Evolutionary conservation across 495 filamentous ascomycete genomes (phyloP), one percentile per base, ranked within the genome.

Genomic region (Penicillium ochrochloron): DNA sequence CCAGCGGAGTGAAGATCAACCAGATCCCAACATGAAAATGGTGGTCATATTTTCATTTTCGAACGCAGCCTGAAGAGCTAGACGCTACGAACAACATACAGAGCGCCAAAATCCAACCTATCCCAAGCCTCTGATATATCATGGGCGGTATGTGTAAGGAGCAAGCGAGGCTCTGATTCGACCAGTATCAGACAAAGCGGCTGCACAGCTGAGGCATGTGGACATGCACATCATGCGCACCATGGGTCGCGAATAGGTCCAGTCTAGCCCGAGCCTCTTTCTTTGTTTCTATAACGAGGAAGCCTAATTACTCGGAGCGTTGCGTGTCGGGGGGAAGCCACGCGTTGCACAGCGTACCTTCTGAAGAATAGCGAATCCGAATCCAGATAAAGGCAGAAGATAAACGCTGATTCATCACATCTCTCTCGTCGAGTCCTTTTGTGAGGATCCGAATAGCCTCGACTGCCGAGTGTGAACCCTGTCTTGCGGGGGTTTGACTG

Each of bases 171-270:
- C 60, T 8, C 62, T 56, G 55, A 62, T 68, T 63, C 48, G 66
- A 59, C 53, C 52, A 56, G 56, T 6, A 34, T 5, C 25, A 37
- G 53, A 42, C 33, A 63, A 39, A 10, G 44, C 10, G 25, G n/a
- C 35, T 29, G 57, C 19, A 37, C 59, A 23, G 34, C 14, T 60
- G 53, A 61, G 66, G 63, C 67, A 69, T 69, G 67, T 64, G 67
- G 67, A 54, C 50, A 50, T 29, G 14, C 9, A 27, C 35, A 66
- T 69, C 67, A 69, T 63, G 61, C 67, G 67, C 63, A 35, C 39
- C 46, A 42, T 9, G n/a, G 42, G 44, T 25, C 29, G 34, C 10
- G 19, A 21, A 33, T 31, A 37, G 29, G 31, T 31, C 19, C 23
- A 35, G n/a, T 12, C 31, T 37, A 21, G 53, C 31, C 48, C 25